These are phyloP conservation scores for Tricholoma bakamatsutake DNA, from an alignment of 768 basidiomycete genomes.

Conservation along the genomic window DNA sequence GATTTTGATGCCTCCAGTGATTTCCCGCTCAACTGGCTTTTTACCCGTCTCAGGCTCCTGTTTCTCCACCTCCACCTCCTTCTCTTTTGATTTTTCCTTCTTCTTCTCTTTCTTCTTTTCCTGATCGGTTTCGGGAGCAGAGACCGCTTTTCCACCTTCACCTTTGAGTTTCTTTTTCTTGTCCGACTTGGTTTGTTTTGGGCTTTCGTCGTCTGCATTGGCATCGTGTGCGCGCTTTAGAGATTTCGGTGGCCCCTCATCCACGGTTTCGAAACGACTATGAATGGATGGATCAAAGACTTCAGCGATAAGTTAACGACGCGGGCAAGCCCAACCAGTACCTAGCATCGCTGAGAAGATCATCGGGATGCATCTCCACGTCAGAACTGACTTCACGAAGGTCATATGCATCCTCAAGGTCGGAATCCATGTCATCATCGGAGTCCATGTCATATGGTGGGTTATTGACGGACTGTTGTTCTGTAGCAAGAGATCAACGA, in stretches of 20 bases:
- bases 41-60: slow-evolving; percentile 18
- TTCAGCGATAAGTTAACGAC: neutral
- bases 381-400: slow-evolving; percentile 80
- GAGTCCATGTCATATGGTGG: slow-evolving; percentile 38
- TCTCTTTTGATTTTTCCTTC: slow-evolving; percentile 25
- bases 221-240: slow-evolving; percentile 71
- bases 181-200: slow-evolving; percentile 45
- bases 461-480: slow-evolving; percentile 44
- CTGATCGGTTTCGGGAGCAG: slow-evolving; percentile 23
- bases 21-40: slow-evolving; percentile 33
- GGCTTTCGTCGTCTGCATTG: slow-evolving; percentile 41
- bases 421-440: slow-evolving; percentile 45
- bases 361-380: slow-evolving; percentile 67
- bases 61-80: slow-evolving; percentile 26
- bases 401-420: slow-evolving; percentile 48
- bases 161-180: slow-evolving; percentile 79
- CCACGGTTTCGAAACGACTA: slow-evolving; percentile 74
- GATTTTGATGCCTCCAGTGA: slow-evolving; percentile 71
- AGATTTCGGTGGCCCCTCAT: slow-evolving; percentile 37
- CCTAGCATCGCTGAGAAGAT: slow-evolving; percentile 53
- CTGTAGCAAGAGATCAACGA: slow-evolving; percentile 24
- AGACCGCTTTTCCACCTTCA: slow-evolving; percentile 35
- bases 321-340: slow-evolving; percentile 20
- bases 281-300: neutral
- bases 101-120: slow-evolving; percentile 26